Evolutionary conservation across 306 rosid species (phyloP).

Genomic region (Gynostemma pentaphyllum): DNA sequence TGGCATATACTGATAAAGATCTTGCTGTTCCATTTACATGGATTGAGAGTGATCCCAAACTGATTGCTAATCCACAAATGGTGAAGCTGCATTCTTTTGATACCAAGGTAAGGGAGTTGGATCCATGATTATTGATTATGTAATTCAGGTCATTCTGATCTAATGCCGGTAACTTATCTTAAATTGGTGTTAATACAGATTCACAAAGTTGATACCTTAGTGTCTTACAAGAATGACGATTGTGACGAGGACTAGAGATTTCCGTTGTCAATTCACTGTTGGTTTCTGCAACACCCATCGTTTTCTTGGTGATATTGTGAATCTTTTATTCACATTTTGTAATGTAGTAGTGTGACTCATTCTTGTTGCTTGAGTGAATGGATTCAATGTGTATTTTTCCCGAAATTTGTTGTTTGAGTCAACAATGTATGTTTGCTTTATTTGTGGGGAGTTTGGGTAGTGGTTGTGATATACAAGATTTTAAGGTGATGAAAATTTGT

Average conservation of each 20-base stretch:
- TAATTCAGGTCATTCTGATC: neutral
- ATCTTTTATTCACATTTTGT: slow-evolving; percentile 65
- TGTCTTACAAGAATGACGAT: slow-evolving; percentile 92
- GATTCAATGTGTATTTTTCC: neutral
- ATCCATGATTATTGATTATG: neutral
- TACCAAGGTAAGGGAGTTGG: slow-evolving; percentile 52
- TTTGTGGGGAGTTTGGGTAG: neutral
- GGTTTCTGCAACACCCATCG: neutral
- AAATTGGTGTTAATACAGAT: slow-evolving; percentile 37
- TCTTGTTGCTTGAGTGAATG: neutral
- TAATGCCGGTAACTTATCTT: neutral
- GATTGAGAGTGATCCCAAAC: slow-evolving; percentile 96
- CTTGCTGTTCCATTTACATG: slow-evolving; percentile 94
- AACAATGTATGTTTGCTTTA: neutral
- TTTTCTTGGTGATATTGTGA: slow-evolving; percentile 16
- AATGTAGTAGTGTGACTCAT: neutral
- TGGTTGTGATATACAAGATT: too few relatives aligned
- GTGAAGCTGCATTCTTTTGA: slow-evolving; percentile 98
- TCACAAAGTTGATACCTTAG: slow-evolving; percentile 88
- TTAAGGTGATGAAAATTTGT: too few relatives aligned
- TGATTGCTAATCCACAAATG: slow-evolving; percentile 92
- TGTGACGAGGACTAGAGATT: slow-evolving; percentile 53
- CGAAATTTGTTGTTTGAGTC: neutral
- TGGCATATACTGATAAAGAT: slow-evolving; percentile 94
- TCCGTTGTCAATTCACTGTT: neutral